These are phyloP conservation scores for Russula vinacea DNA, from an alignment of 768 basidiomycete species.

Conservation along the genomic window DNA sequence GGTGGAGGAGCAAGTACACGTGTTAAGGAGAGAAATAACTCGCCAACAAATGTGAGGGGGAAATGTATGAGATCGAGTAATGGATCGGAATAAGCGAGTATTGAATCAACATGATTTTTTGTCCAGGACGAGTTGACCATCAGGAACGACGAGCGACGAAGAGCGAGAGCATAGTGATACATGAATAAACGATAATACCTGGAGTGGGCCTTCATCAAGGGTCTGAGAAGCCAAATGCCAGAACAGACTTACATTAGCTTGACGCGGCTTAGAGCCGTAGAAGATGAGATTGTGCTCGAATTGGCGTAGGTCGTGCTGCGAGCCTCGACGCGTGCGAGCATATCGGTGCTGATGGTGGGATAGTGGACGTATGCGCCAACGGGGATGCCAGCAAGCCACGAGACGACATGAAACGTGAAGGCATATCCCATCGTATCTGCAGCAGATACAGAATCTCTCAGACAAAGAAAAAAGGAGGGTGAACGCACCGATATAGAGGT, in stretches of 20 bases:
- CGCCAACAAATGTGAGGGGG: constrained; percentile 13
- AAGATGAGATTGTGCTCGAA: constrained; percentile 52
- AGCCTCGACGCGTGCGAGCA: constrained; percentile 76
- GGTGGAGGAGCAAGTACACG: background rate
- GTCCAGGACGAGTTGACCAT: constrained; percentile 99
- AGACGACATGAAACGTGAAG: constrained; percentile 82
- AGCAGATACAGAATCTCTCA: background rate
- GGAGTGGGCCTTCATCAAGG: background rate
- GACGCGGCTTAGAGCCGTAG: constrained; percentile 48
- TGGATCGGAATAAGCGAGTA: constrained; percentile 57
- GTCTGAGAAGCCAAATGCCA: background rate
- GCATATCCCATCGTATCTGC: constrained; percentile 98
- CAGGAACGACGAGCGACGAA: constrained; percentile 68
- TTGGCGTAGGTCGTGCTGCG: constrained; percentile 64
- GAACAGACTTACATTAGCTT: constrained; percentile 58
- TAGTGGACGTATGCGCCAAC: constrained; percentile 94
- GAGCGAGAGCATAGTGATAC: constrained; percentile 71
- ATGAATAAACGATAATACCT: constrained; percentile 92
- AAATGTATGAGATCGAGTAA: constrained; percentile 47
- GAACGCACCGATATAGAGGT: constrained; percentile 80
- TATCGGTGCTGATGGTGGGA: constrained; percentile 92
- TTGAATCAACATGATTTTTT: constrained; percentile 71
- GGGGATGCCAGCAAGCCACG: constrained; percentile 59
- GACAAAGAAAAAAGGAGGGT: background rate
- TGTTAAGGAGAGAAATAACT: background rate